phyloP scores from a whole-genome alignment of 73 alveolate genomes.

The Paramecium biaurelia region DNA sequence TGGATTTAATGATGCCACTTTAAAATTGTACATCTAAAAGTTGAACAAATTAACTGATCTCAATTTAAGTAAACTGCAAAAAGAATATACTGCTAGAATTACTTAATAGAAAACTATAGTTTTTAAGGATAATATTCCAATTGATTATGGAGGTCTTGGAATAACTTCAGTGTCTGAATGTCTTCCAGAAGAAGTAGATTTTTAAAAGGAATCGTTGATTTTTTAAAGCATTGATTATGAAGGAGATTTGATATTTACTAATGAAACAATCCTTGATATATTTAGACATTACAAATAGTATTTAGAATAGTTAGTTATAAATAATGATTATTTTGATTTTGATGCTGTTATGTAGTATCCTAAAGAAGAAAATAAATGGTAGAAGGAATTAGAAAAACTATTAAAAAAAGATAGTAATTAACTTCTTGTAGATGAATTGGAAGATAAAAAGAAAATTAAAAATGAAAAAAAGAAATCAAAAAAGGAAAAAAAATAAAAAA shows the following conservation, averaged over 20 bases:
- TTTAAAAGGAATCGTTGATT: background rate
- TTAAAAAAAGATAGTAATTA: background rate
- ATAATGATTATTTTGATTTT: background rate
- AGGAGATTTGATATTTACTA: background rate
- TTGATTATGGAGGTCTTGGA: conserved; percentile 39
- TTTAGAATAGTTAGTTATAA: background rate
- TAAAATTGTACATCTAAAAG: background rate
- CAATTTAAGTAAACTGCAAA: background rate
- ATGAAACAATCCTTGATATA: conserved; percentile 18
- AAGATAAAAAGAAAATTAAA: background rate
- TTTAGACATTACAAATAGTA: background rate
- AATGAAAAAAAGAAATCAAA: conserved; percentile 9
- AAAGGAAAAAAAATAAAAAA: background rate
- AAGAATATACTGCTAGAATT: background rate
- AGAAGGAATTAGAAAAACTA: background rate
- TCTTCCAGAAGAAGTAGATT: background rate
- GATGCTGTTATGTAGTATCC: background rate
- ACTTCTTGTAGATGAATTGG: background rate
- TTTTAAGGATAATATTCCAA: conserved; percentile 28
- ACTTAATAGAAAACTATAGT: background rate
- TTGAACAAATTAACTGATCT: background rate
- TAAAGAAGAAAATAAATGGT: background rate
- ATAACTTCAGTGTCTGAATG: background rate
- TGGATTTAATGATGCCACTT: conserved; percentile 54
- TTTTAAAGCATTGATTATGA: background rate